Evolutionary conservation across 2,329 filamentous ascomycete species (phyloP), one percentile per base, ranked within the genome.

Genomic region (Emergomyces africanus): DNA sequence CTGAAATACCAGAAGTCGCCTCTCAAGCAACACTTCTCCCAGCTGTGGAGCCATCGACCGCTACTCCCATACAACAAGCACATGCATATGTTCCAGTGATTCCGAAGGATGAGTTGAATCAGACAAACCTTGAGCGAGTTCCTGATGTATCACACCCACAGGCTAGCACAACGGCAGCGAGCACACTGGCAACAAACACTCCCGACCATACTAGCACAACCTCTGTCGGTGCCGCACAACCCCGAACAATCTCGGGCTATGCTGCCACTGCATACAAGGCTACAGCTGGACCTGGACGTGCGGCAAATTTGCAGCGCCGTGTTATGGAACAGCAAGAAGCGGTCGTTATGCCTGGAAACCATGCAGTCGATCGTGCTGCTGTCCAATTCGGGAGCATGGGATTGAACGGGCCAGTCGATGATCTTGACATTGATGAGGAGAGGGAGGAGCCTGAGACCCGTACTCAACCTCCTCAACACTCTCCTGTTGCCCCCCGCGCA

Each of bases 341-440:
- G 61, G 94, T 99, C 46, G 90, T 96, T 64, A 96, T 99, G 92
- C 94, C 94, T 51, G 90, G 89, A 61, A 96, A 96, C 77, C 90
- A 94, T 66, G 91, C 94, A 57, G 88, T 99, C 33, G 92, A 97
- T 71, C 86, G 90, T 67, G 84, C 92, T 65, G 88, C 91, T 55
- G 90, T 99, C 54, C 92, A 97, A 71, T 99, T 99, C 72, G 94
- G 94, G 63, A 95, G 91, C 72, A 89, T 99, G 79, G 95, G 87
- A 69, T 75, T 99, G 68, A 91, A 89, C 70, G 90, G 86, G 57
- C 82, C 83, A 61, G 46, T 60, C 39, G 88, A 91, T 54, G 88
- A 90, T 58, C 72, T 78, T 33, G 91, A 96, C 68, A 89, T 96
- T 63, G 94, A 97, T 69, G 90, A 92, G 64, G 90, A 96, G 69